Base-by-base conservation (phyloP, 164 flowering plant genomes). In the Berberis thunbergii region DNA sequence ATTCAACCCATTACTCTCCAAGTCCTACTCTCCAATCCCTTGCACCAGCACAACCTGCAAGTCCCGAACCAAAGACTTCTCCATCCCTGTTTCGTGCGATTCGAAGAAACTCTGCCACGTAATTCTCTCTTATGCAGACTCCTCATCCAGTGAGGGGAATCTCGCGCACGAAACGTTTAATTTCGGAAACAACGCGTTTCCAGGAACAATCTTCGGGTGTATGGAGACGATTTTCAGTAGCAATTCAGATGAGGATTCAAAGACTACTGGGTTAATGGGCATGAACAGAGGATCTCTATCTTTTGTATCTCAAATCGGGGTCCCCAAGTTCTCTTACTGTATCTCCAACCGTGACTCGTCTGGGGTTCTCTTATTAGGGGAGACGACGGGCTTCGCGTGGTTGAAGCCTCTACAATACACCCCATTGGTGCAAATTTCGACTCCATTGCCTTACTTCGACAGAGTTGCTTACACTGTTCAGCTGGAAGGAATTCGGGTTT, bases 281-380 rank as follows among this genome's bases (percentile, higher is more conserved):
- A 82, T 90, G 91, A 90, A 87, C 74, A 81, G 87, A n/a, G 97
- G 95, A 12, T 76, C 88, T 4, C 74, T 87, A 44, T 90, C 95
- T 1, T 86, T 90, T 41, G 80, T 86, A 7, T 74, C 87, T 3
- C 97, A 86, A 73, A 77, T 80, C 82, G 74, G 77, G 7, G 78
- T 74, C 48, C 81, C 79, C 5, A 84, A 80, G 63, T 90, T 90
- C 71, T 82, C 95, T 13, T 87, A 90, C 69, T 90, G 97, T 75
- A 86, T 87, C 1, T 81, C 97, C 59, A 81, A 79, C 38, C 66
- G 64, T 6, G 85, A 82, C 52, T 69, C 84, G 1, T 73, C 87
- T 9, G 97, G 97, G 0, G 66, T 87, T 3, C 57, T 90, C 7
- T 61, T 90, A 7, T 69, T 90, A 59, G 95, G 97, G 1, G 85